A percentile compares a stretch with the other conserved stretches of the same genome.
phyloP scores from a whole-genome alignment of 345 rosid species.

The Gossypium stocksii region DNA sequence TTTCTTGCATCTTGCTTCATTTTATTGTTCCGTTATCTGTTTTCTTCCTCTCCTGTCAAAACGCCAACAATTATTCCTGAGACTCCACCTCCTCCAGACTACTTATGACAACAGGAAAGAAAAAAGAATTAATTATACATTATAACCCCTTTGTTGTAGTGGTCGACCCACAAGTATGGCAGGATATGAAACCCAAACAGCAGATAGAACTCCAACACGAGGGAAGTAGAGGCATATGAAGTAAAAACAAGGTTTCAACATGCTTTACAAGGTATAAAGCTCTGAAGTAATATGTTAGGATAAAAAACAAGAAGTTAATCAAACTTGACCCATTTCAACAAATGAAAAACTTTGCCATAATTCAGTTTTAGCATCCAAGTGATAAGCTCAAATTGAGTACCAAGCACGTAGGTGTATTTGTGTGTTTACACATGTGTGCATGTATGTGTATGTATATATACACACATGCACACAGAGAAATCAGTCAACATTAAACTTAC shows the following conservation, averaged over 20 bases:
- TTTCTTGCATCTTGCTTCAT: too few species aligned
- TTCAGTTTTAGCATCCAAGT: background rate
- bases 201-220: background rate
- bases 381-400: background rate
- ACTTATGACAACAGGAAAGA: background rate
- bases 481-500: background rate
- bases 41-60: too few species aligned
- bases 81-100: background rate
- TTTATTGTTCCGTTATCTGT: too few species aligned
- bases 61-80: too few species aligned
- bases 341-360: background rate
- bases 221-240: background rate
- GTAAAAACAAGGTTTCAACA: background rate
- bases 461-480: background rate
- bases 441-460: too few species aligned
- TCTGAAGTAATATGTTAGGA: background rate
- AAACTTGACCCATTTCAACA: background rate
- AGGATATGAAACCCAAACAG: background rate
- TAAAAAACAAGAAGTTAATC: too few species aligned
- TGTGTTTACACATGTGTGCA: background rate
- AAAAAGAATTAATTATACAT: background rate
- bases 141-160: background rate
- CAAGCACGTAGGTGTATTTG: background rate
- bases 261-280: background rate
- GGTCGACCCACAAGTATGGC: background rate